Evolutionary conservation across 768 basidiomycete species (phyloP).

Genomic region (Naganishia friedmannii): DNA sequence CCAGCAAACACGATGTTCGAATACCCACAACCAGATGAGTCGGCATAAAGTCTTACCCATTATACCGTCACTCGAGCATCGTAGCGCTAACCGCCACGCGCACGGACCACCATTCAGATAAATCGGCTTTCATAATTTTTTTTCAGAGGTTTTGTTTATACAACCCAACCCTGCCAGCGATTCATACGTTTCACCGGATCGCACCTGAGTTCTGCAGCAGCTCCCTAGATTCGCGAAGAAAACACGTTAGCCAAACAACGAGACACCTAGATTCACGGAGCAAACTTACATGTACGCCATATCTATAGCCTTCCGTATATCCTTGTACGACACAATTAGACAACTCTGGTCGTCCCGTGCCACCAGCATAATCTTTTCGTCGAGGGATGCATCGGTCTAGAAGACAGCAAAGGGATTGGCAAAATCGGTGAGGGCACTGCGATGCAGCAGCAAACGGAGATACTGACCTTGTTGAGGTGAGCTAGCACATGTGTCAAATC

Average conservation of each 20-base stretch:
- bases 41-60: too few species aligned
- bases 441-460: too few species aligned
- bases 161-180: slow-evolving; percentile 9
- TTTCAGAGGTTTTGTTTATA: slow-evolving; percentile 27
- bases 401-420: too few species aligned
- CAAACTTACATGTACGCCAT: slow-evolving; percentile 70
- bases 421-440: too few species aligned
- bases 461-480: slow-evolving; percentile 82
- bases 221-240: slow-evolving; percentile 9
- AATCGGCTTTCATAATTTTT: slow-evolving; percentile 25
- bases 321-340: slow-evolving; percentile 86
- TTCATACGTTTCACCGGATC: slow-evolving; percentile 12
- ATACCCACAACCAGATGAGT: too few species aligned
- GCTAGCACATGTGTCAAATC: slow-evolving; percentile 86
- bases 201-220: slow-evolving; percentile 23
- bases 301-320: slow-evolving; percentile 80
- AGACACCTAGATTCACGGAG: background rate
- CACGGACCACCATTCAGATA: too few species aligned
- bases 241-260: background rate
- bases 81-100: too few species aligned
- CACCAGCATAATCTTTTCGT: slow-evolving; percentile 91
- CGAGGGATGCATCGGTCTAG: slow-evolving; percentile 86
- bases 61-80: too few species aligned
- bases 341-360: slow-evolving; percentile 94
- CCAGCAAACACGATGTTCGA: too few species aligned